Evolutionary conservation across 2,329 filamentous ascomycete species (phyloP), one percentile per base, ranked within the genome.

Genomic region (Fusarium guadeloupense): DNA sequence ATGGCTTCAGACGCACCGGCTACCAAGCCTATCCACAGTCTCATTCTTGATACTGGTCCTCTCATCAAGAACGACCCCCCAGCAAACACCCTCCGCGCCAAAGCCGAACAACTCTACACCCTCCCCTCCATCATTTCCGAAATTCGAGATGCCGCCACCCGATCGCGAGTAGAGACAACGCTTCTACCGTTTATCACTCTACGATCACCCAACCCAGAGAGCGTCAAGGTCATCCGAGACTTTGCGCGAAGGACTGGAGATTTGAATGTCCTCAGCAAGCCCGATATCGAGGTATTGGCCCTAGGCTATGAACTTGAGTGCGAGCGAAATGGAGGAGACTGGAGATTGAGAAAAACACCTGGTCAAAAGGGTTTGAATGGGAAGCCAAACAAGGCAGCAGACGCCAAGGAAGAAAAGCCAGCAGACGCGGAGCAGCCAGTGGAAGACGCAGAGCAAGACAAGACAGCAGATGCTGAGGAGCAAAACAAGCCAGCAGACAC

Each of bases 291-390:
- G 67, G 84, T 99, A 34, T 80, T 98, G 71, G 95, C 94, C 9
- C 80, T 99, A 51, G 90, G 92, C 1, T 98, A 98, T 74, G 95
- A 99, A 74, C 74, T 98, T n/a, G 94, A 98, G 70, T 90, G 91
- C 69, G 93, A 98, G 79, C 82, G 89, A 54, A 96, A 96, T 73
- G 87, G 88, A n/a, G 93, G 93, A 3, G 89, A 96, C 73, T 96
- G 92, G 90, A 85, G 93, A 56, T 71, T 97, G 74, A 83, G 93
- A 59, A 91, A 85, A 54, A 83, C 85, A 4, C 94, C 94, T 0
- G 90, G 88, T 1, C 93, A 97, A 74, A 93, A 93, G 75, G 75
- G 84, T 1, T 72, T 93, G 51, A 94, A 94, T 72, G 91, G 91
- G 4, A 83, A 83, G 64, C 85, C 88, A 19, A 60, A 63, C 19